Evolutionary conservation across 768 basidiomycete genomes (phyloP), one percentile per base, ranked within the genome.

Genomic region (Inosperma sp.): DNA sequence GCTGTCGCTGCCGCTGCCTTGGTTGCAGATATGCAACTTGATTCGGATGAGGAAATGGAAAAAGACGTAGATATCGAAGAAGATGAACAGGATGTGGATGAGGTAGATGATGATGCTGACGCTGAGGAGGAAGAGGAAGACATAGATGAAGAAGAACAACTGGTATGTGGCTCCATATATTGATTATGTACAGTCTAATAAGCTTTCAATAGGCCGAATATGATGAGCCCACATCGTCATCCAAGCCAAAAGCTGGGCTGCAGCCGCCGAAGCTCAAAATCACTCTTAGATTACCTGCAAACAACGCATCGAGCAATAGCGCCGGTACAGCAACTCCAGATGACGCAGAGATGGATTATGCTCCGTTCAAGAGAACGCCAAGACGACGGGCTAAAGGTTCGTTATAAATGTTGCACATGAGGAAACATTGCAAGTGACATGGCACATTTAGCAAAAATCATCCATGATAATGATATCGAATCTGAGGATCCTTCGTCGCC

Each of bases 281-380:
- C 59, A 84, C 76, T 62, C 70, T 84, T 37, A 84, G 80, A 58
- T 62, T 83, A 4, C 78, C 80, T 12, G 66, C 71, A 55, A 53
- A 63, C 66, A 35, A 65, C 61, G 50, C 69, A 56, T 54, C 61
- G 56, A 31, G 66, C 60, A 53, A 67, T 49, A 56, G 66, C 52
- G 58, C 63, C 42, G 57, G 64, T 50, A 51, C 68, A 23, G 53
- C 65, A 34, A 60, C 68, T 19, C 63, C 65, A 2, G 72, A 70
- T 17, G 71, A 74, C 34, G 71, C 43, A 12, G 61, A 60, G 26
- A 48, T 56, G 30, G 61, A 60, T 13, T 63, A 73, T 40, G 55
- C 56, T 45, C 58, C 59, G 35, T 61, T 56, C 46, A 64, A 61
- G 39, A 44, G 63, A 34, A 62, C 60, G 37, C 56, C 62, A 47